Base-by-base conservation (phyloP, 495 filamentous ascomycete genomes). In the Penicillium turbatum region DNA sequence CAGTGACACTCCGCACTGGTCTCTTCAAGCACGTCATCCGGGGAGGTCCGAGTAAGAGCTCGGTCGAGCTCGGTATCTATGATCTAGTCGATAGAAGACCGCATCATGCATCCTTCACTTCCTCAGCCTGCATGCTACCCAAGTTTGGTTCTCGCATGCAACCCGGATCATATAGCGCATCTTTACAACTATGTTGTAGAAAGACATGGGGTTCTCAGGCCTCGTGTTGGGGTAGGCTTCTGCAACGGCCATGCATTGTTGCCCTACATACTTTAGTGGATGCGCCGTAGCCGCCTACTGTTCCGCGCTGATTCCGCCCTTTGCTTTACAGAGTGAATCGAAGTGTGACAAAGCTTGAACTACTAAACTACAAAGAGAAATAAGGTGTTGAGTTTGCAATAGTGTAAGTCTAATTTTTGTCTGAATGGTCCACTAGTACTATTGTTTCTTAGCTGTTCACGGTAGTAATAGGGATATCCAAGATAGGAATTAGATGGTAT, bases 271-370 rank as follows among this genome's bases (percentile, higher is more conserved):
- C 53, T 62, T 64, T 53, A 42, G 51, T 43, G 51, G 56, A 63
- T 63, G 63, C 63, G 63, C 63, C 49, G 63, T 61, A 64, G 53
- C 63, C 63, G 46, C 46, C 9, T 48, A 7, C 31, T 48, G 46
- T 31, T 38, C 35, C 34, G 45, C 32, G 15, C 1, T 49, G 32
- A 5, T 37, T 37, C 32, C 32, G 29, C 29, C 32, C 26, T 30
- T 31, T 21, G 43, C 30, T 46, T 30, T 12, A 5, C 10, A 16
- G 10, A 27, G 8, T 32, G 16, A 34, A 6, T 34, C 30, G 29
- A 21, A 34, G 7, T 48, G 46, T 38, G 38, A 39, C 46, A 27
- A 10, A 17, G n/a, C 15, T 10, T 3, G 43, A 32, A 17, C 9
- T 49, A 17, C 9, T 49, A 27, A 19, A 29, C 34, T 21, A 11